Evolutionary conservation across 2,329 filamentous ascomycete genomes (phyloP), one percentile per base, ranked within the genome.

Genomic region (Fusarium sp.): DNA sequence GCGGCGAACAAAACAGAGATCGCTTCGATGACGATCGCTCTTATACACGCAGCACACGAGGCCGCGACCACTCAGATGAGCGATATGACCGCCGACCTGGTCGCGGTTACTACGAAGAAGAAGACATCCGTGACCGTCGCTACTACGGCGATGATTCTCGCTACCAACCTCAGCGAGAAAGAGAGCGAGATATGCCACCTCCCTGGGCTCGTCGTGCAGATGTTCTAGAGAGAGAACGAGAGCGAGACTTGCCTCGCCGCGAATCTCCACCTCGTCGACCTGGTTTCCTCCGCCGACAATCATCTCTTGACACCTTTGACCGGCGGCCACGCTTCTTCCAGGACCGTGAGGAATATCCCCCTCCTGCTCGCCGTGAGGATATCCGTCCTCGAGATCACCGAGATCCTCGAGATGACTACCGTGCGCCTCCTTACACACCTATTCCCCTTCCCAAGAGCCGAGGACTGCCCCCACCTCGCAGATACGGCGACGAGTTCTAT

Each of bases 281-380:
- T 5, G 79, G 87, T 36, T 87, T 95, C 72, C 79, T 96, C 57
- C 90, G 95, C 66, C 90, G 95, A 48, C 95, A 97, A 81, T 97
- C 94, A 20, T 97, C 94, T 59, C 87, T 98, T 44, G 95, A 98
- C 81, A 97, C 93, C 0, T 98, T 94, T 80, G 95, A 98, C 82
- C 91, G 95, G 55, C 90, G 90, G 35, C 72, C 72, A 38, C 79
- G 83, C 7, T 80, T 81, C 56, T 85, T 87, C 74, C 86, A 85
- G 61, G 87, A 92, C 42, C 84, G 87, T 26, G 89, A 91, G 58
- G 90, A 93, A 70, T 91, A 91, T 75, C 86, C 88, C n/a, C 86
- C 89, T n/a, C 90, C 90, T 4, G 85, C 85, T 17, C 82, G 86
- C 61, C 81, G 85, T 9, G 83, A 85, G 62, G 87, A 86, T 66